phyloP scores from a whole-genome alignment of 2,329 filamentous ascomycete genomes.

The Orbilia quercus region DNA sequence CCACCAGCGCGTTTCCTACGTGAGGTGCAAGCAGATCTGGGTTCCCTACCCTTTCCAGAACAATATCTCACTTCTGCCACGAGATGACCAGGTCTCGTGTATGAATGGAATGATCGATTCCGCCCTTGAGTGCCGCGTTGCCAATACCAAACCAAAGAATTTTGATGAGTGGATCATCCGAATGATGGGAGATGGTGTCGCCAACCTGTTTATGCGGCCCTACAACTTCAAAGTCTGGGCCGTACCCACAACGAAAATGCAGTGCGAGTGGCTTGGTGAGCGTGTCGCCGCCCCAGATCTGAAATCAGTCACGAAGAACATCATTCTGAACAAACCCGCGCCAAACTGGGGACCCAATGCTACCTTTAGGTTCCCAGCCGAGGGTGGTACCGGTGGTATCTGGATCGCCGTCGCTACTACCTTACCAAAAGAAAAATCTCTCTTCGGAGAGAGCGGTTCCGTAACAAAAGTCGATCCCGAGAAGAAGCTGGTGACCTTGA shows the following conservation, averaged over 20 bases:
- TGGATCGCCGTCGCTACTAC: conserved; percentile 98
- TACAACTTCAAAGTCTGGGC: conserved; percentile 99
- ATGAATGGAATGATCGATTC: conserved; percentile 97
- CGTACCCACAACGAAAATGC: conserved; percentile 99
- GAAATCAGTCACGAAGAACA: conserved; percentile 92
- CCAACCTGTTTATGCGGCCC: conserved; percentile 96
- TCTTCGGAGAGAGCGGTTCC: conserved; percentile 84
- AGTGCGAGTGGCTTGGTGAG: conserved; percentile 98
- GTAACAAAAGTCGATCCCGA: conserved; percentile 88
- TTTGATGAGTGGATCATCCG: conserved; percentile 99
- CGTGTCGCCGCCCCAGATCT: conserved; percentile 96
- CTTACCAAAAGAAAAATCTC: conserved; percentile 88
- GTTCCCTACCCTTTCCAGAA: conserved; percentile 99
- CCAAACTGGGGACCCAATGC: conserved; percentile 98
- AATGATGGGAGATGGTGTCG: conserved; percentile 87
- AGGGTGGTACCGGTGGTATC: conserved; percentile 96
- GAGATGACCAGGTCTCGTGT: conserved; percentile 94
- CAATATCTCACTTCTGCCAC: conserved; percentile 98
- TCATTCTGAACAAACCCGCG: conserved; percentile 93
- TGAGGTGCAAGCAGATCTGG: conserved; percentile 95
- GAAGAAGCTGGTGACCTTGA: conserved; percentile 82
- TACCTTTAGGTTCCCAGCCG: conserved; percentile 97
- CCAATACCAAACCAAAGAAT: conserved; percentile 91
- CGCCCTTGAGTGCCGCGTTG: conserved; percentile 83
- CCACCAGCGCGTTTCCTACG: conserved; percentile 98